These are phyloP conservation scores for Cystobasidiaceae sp. DNA, from an alignment of 1,284 basidiomycete species.

Conservation along the genomic window DNA sequence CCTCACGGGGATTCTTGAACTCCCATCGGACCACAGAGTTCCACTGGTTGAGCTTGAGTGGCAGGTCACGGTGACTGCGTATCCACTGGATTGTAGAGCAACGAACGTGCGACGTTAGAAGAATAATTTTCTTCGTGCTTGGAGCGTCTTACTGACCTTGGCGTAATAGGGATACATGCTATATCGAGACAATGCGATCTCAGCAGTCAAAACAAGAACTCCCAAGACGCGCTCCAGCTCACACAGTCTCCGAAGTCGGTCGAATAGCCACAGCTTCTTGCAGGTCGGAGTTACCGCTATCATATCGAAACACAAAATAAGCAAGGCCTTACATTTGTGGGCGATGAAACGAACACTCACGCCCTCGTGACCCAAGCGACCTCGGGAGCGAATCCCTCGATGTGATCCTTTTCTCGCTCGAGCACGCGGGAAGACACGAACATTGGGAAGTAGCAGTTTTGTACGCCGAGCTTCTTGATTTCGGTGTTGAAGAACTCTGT, in stretches of 20 bases:
- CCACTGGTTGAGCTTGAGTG: constrained; percentile 97
- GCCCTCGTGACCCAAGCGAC: constrained; percentile 99
- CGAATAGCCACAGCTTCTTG: constrained; percentile 97
- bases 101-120: background rate
- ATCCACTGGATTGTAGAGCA: constrained; percentile 84
- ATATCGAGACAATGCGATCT: background rate
- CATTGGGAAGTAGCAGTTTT: constrained; percentile 99
- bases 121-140: background rate
- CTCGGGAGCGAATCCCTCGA: constrained; percentile 99
- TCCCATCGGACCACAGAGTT: constrained; percentile 99
- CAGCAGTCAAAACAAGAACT: too few relatives aligned
- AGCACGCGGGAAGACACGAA: constrained; percentile 90
- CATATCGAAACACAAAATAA: too few relatives aligned
- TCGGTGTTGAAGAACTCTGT: constrained; percentile 82
- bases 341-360: constrained; percentile 52
- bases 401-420: constrained; percentile 96
- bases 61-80: constrained; percentile 92
- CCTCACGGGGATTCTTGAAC: constrained; percentile 96
- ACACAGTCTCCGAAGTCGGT: constrained; percentile 90
- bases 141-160: constrained; percentile 41
- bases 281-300: constrained; percentile 80
- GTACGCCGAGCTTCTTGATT: constrained; percentile 91
- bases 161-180: constrained; percentile 45
- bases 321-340: too few relatives aligned
- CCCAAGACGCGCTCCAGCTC: background rate